Percentiles rank a stretch among this genome's conserved stretches.
phyloP scores from a whole-genome alignment of 176 grass and related monocot species.

The Otatea glauca region DNA sequence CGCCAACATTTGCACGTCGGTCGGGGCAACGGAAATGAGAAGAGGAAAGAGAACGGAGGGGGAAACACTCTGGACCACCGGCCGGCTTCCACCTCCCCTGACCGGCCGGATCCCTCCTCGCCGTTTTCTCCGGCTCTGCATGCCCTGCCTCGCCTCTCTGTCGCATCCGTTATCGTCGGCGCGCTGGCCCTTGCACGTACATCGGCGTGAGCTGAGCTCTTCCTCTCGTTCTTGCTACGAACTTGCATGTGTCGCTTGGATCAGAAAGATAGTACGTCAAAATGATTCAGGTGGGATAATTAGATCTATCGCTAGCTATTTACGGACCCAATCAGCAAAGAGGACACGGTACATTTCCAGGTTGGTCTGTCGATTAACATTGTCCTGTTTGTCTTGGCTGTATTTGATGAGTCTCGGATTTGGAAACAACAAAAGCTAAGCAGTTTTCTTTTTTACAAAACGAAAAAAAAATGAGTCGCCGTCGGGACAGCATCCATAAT shows the following conservation, averaged over 20 bases:
- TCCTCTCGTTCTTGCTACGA: neutral
- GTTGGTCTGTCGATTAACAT: too few relatives aligned
- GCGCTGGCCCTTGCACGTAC: neutral
- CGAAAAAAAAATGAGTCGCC: too few relatives aligned
- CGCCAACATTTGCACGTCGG: constrained; percentile 10
- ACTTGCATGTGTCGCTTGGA: too few relatives aligned
- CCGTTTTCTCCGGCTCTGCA: neutral
- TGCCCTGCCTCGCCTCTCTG: neutral
- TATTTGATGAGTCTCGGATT: too few relatives aligned
- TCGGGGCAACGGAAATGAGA: neutral
- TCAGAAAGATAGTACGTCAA: too few relatives aligned
- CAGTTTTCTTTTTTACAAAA: neutral
- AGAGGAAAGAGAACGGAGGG: neutral
- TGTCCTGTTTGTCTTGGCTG: too few relatives aligned
- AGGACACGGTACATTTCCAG: too few relatives aligned
- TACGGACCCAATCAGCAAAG: too few relatives aligned
- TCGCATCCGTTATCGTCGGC: neutral
- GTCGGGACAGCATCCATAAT: neutral
- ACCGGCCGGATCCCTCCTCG: neutral
- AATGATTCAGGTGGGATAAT: too few relatives aligned
- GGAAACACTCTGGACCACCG: constrained; percentile 2
- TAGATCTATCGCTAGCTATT: too few relatives aligned
- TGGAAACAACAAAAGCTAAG: too few relatives aligned
- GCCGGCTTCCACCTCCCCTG: neutral
- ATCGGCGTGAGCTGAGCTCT: neutral